phyloP scores from a whole-genome alignment of 2,329 filamentous ascomycete genomes.

The Paracoccidioides brasiliensis region DNA sequence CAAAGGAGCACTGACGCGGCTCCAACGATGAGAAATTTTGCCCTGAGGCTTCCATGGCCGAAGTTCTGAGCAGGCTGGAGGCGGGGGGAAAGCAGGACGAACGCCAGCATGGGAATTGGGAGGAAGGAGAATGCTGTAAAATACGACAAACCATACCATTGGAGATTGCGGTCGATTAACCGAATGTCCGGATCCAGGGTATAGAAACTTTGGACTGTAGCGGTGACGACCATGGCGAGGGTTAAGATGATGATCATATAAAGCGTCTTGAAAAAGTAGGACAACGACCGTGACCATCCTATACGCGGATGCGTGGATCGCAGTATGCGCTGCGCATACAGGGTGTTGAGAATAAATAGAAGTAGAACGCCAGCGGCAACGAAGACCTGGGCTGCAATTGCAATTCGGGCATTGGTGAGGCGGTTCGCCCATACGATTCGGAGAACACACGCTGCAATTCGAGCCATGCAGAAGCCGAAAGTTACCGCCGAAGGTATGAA shows the following conservation, averaged over 20 bases:
- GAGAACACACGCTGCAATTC: slow-evolving; percentile 35
- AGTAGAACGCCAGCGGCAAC: slow-evolving; percentile 61
- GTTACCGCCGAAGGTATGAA: slow-evolving; percentile 35
- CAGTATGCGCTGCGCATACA: slow-evolving; percentile 63
- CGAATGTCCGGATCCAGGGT: slow-evolving; percentile 43
- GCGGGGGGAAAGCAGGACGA: slow-evolving; percentile 37
- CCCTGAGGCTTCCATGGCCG: slow-evolving; percentile 52
- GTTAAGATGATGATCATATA: slow-evolving; percentile 46
- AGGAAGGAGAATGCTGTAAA: slow-evolving; percentile 55
- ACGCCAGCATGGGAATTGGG: slow-evolving; percentile 44
- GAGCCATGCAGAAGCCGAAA: slow-evolving; percentile 40
- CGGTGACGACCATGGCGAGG: slow-evolving; percentile 53
- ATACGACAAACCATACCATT: slow-evolving; percentile 49
- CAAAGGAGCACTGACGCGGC: slow-evolving; percentile 47
- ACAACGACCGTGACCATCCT: slow-evolving; percentile 51
- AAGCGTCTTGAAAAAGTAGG: slow-evolving; percentile 42
- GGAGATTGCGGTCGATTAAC: slow-evolving; percentile 46
- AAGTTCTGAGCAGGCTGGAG: slow-evolving; percentile 43
- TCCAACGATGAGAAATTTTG: slow-evolving; percentile 54
- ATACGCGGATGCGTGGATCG: slow-evolving; percentile 57
- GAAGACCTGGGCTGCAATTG: slow-evolving; percentile 52
- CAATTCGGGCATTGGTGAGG: slow-evolving; percentile 33
- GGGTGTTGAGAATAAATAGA: slow-evolving; percentile 63
- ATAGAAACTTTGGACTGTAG: slow-evolving; percentile 53
- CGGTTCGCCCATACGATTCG: slow-evolving; percentile 44